Base-by-base conservation (phyloP, 1,284 basidiomycete species). In the Xerocomus cyaneibrunnescens region DNA sequence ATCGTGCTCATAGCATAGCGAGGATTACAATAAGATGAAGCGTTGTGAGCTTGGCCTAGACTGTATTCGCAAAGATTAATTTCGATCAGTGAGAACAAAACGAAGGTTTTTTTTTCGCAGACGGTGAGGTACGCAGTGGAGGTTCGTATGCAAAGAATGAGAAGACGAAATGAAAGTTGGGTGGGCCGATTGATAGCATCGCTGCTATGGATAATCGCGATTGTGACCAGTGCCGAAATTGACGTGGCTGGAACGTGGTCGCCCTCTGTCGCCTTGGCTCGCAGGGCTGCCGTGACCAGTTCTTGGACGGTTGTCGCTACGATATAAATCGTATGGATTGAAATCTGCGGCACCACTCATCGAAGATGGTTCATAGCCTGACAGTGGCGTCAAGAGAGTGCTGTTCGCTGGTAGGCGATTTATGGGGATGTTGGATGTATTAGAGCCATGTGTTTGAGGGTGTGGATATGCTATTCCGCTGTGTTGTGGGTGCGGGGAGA, bases 351-450 rank as follows among this genome's bases (percentile, higher is more conserved):
- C 30, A 44, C 56, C 47, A 19, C 49, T 45, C 35, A 60, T 46
- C 14, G 62, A 43, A 36, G 62, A 43, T 31, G 70, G 59, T 54
- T 69, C 67, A 45, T 76, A 79, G n/a, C 76, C 73, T 12, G 75
- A 71, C 35, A 78, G 63, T 27, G 78, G 76, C 43, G 77, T 79
- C 55, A 81, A 66, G 41, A 81, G 72, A 8, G 78, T 80, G 61
- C 76, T 78, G 57, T 78, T 73, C 23, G 73, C 63, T 27, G 78
- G 73, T 30, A 80, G 69, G 27, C 66, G 68, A 45, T 59, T 54
- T 32, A 58, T 45, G 25, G 52, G 50, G 7, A 63, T 21, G 48
- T 42, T 53, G 27, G 68, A 48, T 21, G 50, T 22, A 48, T 40
- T 51, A 5, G 52, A 13, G 44, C 39, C 46, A 23, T 54, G 63